Evolutionary conservation across 2,329 filamentous ascomycete species (phyloP), one percentile per base, ranked within the genome.

Genomic region (Domatiomyces catenatus): DNA sequence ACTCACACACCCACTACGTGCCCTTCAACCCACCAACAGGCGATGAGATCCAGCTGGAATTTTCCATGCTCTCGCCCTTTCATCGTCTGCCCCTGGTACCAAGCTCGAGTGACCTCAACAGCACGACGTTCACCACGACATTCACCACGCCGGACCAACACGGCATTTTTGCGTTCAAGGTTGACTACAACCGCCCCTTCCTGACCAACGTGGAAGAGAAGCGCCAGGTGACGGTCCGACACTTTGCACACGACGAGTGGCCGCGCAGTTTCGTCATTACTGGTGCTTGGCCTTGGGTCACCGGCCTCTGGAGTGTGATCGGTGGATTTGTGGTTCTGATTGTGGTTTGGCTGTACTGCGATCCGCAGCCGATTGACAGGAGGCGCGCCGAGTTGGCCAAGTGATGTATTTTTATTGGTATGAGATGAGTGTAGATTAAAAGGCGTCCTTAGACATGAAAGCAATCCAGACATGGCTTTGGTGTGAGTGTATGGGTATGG

Each of bases 11-110:
- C 65, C 77, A 80, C 63, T 93, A 82, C 73, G 69, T 72, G 5
- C 84, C 89, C 45, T 95, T 88, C 69, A 72, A 72, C 42, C 72
- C 84, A 18, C 81, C 86, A 19, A 63, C 74, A 7, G 74, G 70
- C 55, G 92, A 98, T 65, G 75, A 73, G 24, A 65, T 98, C 32
- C 92, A 98, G 69, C 85, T 98, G 55, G 92, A 98, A 69, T 95
- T 96, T 74, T 89, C 82, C 71, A 98, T 96, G 92, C 83, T 98
- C 46, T 95, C 90, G 1, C 90, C 92, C 51, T 96, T 95, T 79
- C 84, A 95, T 71, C 89, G 92, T 43, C 76, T 96, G 32, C 74
- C 80, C 53, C 80, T 98, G 28, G 61, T 71, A 7, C 76, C 79
- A 12, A 66, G 73, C 8, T 67, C 69, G 28, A 73, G 73, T 22